phyloP scores from a whole-genome alignment of 306 rosid species.

The Quercus bicolor region DNA sequence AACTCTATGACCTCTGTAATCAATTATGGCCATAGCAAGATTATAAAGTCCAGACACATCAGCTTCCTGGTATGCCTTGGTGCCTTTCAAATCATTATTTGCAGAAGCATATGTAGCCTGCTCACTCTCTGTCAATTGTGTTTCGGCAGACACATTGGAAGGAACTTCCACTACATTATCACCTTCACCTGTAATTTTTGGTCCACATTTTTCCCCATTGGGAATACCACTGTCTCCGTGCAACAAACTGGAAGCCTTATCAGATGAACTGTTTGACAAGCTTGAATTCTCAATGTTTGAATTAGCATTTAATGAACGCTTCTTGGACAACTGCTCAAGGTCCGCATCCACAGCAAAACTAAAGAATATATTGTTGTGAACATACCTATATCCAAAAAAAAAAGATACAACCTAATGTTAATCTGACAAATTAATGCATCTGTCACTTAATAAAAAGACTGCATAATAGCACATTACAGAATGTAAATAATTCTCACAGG shows the following conservation, averaged over 20 bases:
- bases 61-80: slow-evolving; percentile 98
- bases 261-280: slow-evolving; percentile 41
- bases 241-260: slow-evolving; percentile 37
- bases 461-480: neutral
- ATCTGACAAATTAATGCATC: slow-evolving; percentile 1
- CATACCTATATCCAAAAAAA: slow-evolving; percentile 57
- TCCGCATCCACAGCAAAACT: slow-evolving; percentile 99
- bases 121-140: slow-evolving; percentile 84
- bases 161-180: slow-evolving; percentile 41
- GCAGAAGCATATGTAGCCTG: slow-evolving; percentile 99
- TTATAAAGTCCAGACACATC: slow-evolving; percentile 91
- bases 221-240: slow-evolving; percentile 42
- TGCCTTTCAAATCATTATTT: slow-evolving; percentile 98
- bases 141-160: slow-evolving; percentile 48
- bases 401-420: neutral
- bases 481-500: neutral
- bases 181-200: slow-evolving; percentile 39
- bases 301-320: slow-evolving; percentile 41
- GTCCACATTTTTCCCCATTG: slow-evolving; percentile 49
- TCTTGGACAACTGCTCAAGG: slow-evolving; percentile 84
- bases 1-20: slow-evolving; percentile 97
- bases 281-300: slow-evolving; percentile 32
- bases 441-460: neutral
- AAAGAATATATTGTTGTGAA: slow-evolving; percentile 96
- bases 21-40: slow-evolving; percentile 97